A percentile compares a stretch with the other conserved stretches of the same genome.
Conservation (phyloP, 2,329 filamentous ascomycete genomes). For the Corniculantispora saksenae region DNA sequence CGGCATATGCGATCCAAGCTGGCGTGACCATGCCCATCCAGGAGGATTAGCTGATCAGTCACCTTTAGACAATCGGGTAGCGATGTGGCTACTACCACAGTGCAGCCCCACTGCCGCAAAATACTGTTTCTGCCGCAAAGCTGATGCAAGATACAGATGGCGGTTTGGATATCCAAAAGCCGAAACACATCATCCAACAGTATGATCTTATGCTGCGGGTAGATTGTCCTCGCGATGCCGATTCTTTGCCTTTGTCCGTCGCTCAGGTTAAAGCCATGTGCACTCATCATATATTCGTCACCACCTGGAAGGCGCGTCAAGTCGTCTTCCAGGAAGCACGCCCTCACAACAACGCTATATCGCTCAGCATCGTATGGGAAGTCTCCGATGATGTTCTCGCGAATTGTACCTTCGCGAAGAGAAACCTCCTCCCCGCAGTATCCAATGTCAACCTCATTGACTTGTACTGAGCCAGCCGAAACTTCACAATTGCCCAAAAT, state of each 20-base stretch:
- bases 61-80: not conserved
- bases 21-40: not conserved
- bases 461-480: not conserved
- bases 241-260: not conserved
- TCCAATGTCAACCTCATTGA: not conserved
- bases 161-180: conserved; percentile 14
- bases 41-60: not conserved
- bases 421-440: not conserved
- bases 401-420: not conserved
- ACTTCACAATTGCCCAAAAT: not conserved
- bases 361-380: not conserved
- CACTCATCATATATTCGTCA: not conserved
- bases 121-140: not conserved
- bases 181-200: conserved; percentile 21
- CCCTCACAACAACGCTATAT: not conserved
- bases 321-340: not conserved
- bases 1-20: not conserved
- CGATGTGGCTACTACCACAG: not conserved
- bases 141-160: not conserved
- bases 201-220: conserved; percentile 3
- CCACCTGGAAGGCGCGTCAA: not conserved
- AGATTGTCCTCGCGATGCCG: conserved; percentile 15
- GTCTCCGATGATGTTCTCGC: not conserved
- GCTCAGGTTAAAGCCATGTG: not conserved
- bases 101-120: not conserved